Base-by-base conservation (phyloP, 352 stramenopile genomes). In the Blastocystis sp. region DNA sequence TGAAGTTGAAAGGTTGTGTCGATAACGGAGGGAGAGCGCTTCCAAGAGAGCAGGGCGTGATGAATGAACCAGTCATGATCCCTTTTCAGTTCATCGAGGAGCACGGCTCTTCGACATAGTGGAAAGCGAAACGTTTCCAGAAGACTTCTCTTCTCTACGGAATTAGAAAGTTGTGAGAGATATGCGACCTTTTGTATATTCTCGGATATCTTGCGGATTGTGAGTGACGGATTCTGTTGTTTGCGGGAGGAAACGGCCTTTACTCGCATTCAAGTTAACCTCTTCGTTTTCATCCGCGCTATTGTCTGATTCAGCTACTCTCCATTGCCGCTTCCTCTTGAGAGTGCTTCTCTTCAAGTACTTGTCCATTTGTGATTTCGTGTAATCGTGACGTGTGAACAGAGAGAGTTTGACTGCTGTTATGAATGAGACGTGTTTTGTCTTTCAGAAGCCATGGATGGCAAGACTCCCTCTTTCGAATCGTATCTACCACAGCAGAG, bases 1-100 rank as follows among this genome's bases (percentile, higher is more conserved):
- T 55, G 74, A 1, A 85, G 33, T 50, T 85, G 74, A 41, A 85
- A 85, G 9, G 74, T 70, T 33, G 74, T 85, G 26, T 67, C 70
- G 45, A 85, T 41, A 33, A 41, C 60, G 12, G 26, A 39, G 4
- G 55, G 41, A 9, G 24, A 51, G 6, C 31, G 59, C 55, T 85
- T 85, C 51, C 41, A 85, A 3, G 29, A 29, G 21, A 26, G 24
- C 31, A 70, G 10, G 13, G 13, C 33, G 24, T 45, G 41, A 6
- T 45, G 3, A 19, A n/a, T 62, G 45, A 69, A 67, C 74, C 74
- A 85, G 3, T 66, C 45, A 2, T 41, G 19, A 24, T 85, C 29
- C 12, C n/a, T n/a, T 69, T 69, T 69, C 62, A 13, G 12, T 16
- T 69, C 62, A 26, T n/a, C n/a, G n/a, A n/a, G n/a, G n/a, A n/a